Conservation (phyloP, 2,329 filamentous ascomycete species). For the Colletotrichum sp. region DNA sequence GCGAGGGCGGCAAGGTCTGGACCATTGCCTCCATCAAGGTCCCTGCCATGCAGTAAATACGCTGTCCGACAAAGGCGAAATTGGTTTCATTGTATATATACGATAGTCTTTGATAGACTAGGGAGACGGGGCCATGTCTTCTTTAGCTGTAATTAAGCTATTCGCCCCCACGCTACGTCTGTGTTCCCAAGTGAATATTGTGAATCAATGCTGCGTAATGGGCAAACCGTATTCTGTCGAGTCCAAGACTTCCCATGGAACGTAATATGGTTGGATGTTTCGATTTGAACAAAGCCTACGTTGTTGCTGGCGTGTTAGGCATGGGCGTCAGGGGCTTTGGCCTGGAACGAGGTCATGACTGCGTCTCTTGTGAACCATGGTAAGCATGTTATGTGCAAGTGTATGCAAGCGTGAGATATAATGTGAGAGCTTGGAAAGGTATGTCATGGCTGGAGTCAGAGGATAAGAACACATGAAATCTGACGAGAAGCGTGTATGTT, state of each 20-base stretch:
- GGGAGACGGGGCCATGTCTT: background rate
- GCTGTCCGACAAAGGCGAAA: background rate
- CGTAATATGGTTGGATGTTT: background rate
- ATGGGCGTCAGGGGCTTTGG: background rate
- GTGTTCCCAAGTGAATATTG: background rate
- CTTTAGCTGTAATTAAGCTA: background rate
- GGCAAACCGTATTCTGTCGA: background rate
- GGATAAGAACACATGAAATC: background rate
- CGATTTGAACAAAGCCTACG: background rate
- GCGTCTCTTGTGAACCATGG: background rate
- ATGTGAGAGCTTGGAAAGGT: background rate
- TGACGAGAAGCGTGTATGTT: background rate
- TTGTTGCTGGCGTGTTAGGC: background rate
- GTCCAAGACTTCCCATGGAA: background rate
- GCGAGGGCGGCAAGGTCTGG: slow-evolving; percentile 39
- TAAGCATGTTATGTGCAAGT: background rate
- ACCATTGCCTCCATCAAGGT: slow-evolving; percentile 38
- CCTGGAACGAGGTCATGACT: background rate
- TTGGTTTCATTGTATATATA: background rate
- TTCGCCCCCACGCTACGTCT: background rate
- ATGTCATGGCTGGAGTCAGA: background rate
- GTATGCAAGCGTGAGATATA: background rate
- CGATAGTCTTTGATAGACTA: slow-evolving; percentile 1
- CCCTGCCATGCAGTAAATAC: slow-evolving; percentile 23
- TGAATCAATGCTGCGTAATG: background rate